Evolutionary conservation across 73 alveolate species (phyloP).

Genomic region (Effrenium voratum): DNA sequence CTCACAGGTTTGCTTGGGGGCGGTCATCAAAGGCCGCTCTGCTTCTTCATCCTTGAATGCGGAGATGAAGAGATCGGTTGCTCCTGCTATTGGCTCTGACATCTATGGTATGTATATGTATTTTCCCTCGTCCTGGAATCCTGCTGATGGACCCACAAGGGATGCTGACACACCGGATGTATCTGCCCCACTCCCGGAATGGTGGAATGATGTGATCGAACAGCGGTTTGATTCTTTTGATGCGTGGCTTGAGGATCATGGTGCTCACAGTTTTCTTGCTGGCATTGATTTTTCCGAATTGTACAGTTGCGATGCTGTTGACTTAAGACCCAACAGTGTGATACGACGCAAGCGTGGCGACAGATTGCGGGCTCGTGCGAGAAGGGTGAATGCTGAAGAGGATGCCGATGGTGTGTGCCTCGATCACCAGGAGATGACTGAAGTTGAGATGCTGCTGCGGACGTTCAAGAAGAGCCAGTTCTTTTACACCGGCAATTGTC

Average conservation of each 20-base stretch:
- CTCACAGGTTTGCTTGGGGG: not conserved
- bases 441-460: not conserved
- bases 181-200: not conserved
- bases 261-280: not conserved
- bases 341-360: not conserved
- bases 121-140: not conserved
- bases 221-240: not conserved
- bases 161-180: too few species aligned
- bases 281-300: not conserved
- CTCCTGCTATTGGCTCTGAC: not conserved
- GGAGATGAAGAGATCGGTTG: not conserved
- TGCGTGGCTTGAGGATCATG: not conserved
- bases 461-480: not conserved
- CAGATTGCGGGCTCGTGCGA: not conserved
- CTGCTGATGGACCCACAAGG: not conserved
- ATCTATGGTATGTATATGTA: not conserved
- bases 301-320: not conserved
- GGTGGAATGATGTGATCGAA: not conserved
- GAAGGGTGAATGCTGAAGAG: not conserved
- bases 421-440: not conserved
- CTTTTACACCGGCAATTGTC: not conserved
- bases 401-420: not conserved
- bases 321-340: not conserved
- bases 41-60: not conserved
- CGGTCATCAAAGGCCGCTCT: not conserved